Base-by-base conservation (phyloP, 495 filamentous ascomycete species). In the Bacidia rubella region DNA sequence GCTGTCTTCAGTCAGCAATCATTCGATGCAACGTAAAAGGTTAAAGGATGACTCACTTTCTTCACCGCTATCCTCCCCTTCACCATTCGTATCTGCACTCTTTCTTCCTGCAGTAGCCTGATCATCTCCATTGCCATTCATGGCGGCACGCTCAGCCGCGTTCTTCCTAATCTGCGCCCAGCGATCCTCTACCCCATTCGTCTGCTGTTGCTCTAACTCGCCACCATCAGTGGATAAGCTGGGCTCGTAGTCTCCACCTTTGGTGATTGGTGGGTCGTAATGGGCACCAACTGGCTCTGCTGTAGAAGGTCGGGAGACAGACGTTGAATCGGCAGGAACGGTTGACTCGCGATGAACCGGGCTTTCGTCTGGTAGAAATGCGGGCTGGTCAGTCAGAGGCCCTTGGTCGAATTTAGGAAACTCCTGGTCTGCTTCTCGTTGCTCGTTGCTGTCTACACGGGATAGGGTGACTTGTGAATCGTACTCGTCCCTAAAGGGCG, bases 131-230 rank as follows among this genome's bases (percentile, higher is more conserved):
- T 73, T n/a, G 41, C 9, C 41, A 70, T 48, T 65, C n/a, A n/a
- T 65, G 9, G 79, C 77, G 23, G 79, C 82, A 11, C 88, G 76
- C 61, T 90, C 84, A 5, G 86, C 87, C 11, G 92, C 92, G 57
- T 95, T 96, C 75, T 87, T 89, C 53, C 88, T 75, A 53, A 97
- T 95, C 70, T 93, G 86, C 2, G 89, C 90, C 92, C 92, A 98
- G 35, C 89, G 79, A 61, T 90, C 85, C 49, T 80, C 73, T 53
- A 65, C 73, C 49, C 49, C 63, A 55, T 22, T 58, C 44, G 54
- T n/a, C 29, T 29, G 43, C 56, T 43, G 60, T 26, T 15, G 20
- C 29, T 57, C 55, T 35, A 35, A 15, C 60, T 60, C 5, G 54
- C 26, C 25, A 26, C 47, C 32, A 24, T 24, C 26, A 38, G 9